Evolutionary conservation across 1,284 basidiomycete genomes (phyloP), one percentile per base, ranked within the genome.

Genomic region (Lentinula novae-zelandiae): DNA sequence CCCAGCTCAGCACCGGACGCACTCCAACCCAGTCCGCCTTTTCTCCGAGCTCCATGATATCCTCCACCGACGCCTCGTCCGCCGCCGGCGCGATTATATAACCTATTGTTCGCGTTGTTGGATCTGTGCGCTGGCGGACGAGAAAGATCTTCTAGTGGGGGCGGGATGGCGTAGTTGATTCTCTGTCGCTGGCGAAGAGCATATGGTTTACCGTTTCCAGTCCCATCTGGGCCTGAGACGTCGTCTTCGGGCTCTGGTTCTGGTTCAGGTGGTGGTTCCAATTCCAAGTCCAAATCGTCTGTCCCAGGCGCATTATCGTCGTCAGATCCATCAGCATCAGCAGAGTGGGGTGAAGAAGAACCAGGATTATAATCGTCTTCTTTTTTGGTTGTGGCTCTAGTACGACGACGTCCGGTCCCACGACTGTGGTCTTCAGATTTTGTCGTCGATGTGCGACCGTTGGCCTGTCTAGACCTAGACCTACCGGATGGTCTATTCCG

Each of bases 131-230:
- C 80, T 0, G 80, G 80, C 0, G 81, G 79, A n/a, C 72, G 76
- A 5, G 71, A 54, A 70, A 86, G 74, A 53, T 89, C 87, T 61
- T 91, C 89, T 17, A 92, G 74, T 0, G 87, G 86, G 0, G 89
- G 89, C 0, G 87, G 89, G 31, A 92, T 89, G 4, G 86, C 85
- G 63, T 92, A 92, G 69, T 91, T 90, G 67, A 91, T 83, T 67
- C 81, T 82, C 51, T 80, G 77, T 53, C 91, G 76, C 65, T 84
- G 80, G 33, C 89, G 76, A 22, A 92, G 75, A 0, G 82, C 68
- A 66, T 92, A 92, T 8, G 85, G 84, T 64, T 78, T 81, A 20
- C 85, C 85, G 22, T 22, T 50, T 13, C 49, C 49, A 13, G 5
- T n/a, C 33, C 27, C 31, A 56, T 82, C 77, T 31, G 74, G 72